phyloP scores from a whole-genome alignment of 2,329 filamentous ascomycete genomes.

The Phaeophleospora eucalypticola region DNA sequence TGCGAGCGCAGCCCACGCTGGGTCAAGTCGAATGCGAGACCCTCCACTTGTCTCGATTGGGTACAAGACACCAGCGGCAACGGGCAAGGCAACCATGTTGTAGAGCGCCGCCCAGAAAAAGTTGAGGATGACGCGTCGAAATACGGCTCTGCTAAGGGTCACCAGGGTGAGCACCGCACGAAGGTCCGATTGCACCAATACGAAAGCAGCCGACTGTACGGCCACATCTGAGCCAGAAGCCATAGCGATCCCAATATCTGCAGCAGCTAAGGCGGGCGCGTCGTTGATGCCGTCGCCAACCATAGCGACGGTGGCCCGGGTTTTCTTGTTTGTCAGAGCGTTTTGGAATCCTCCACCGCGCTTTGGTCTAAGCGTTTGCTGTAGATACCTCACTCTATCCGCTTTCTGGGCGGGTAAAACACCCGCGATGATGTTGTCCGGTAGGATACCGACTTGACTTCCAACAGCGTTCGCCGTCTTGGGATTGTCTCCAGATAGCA shows the following conservation, averaged over 20 bases:
- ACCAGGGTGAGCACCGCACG: constrained; percentile 68
- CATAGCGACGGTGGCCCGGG: constrained; percentile 66
- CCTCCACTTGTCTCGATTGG: not conserved
- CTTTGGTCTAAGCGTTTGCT: constrained; percentile 27
- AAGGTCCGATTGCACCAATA: constrained; percentile 69
- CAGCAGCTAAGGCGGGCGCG: constrained; percentile 71
- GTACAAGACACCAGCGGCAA: constrained; percentile 36
- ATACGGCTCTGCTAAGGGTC: constrained; percentile 65
- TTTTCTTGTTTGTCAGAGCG: too few species aligned
- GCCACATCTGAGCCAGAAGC: constrained; percentile 79
- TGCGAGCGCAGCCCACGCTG: not conserved
- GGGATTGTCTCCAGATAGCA: too few species aligned
- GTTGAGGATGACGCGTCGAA: constrained; percentile 75
- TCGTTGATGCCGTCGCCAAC: constrained; percentile 87
- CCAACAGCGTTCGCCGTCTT: too few species aligned
- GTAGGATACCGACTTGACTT: too few species aligned
- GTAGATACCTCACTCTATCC: constrained; percentile 57
- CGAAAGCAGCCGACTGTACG: constrained; percentile 75
- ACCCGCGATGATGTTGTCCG: constrained; percentile 77
- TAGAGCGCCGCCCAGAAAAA: constrained; percentile 83
- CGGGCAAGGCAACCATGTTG: constrained; percentile 71
- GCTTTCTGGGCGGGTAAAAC: constrained; percentile 82
- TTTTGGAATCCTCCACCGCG: too few species aligned
- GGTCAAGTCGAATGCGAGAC: not conserved
- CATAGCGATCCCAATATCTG: constrained; percentile 79